phyloP scores from a whole-genome alignment of 352 stramenopile genomes.

The Phytophthora melonis region DNA sequence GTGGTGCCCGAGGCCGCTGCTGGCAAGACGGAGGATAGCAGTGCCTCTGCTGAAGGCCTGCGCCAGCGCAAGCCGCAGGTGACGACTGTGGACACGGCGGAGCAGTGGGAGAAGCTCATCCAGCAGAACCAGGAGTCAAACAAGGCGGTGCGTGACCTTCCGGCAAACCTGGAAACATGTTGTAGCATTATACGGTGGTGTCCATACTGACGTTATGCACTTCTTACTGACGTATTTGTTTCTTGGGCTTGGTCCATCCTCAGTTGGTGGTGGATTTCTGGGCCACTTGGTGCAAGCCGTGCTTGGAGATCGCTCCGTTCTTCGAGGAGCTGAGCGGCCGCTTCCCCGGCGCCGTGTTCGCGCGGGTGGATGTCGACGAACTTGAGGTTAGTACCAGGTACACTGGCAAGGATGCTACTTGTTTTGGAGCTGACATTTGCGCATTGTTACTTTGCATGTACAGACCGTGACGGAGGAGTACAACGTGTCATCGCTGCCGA shows the following conservation, averaged over 20 bases:
- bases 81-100: constrained; percentile 54
- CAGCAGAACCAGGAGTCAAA: constrained; percentile 51
- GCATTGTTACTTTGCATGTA: constrained; percentile 2
- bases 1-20: constrained; percentile 3
- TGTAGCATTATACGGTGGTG: neutral
- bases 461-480: constrained; percentile 61
- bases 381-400: constrained; percentile 52
- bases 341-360: constrained; percentile 66
- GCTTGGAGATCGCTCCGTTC: constrained; percentile 78
- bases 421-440: neutral
- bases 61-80: constrained; percentile 70
- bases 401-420: neutral
- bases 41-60: constrained; percentile 33
- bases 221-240: neutral
- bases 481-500: constrained; percentile 88
- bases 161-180: neutral
- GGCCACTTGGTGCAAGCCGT: constrained; percentile 88
- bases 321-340: constrained; percentile 80
- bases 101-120: constrained; percentile 65
- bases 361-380: constrained; percentile 85
- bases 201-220: neutral
- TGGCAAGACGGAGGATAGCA: neutral
- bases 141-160: constrained; percentile 51
- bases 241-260: neutral
- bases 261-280: constrained; percentile 89